Base-by-base conservation (phyloP, 75 land plant genomes). In the Pinus taeda region DNA sequence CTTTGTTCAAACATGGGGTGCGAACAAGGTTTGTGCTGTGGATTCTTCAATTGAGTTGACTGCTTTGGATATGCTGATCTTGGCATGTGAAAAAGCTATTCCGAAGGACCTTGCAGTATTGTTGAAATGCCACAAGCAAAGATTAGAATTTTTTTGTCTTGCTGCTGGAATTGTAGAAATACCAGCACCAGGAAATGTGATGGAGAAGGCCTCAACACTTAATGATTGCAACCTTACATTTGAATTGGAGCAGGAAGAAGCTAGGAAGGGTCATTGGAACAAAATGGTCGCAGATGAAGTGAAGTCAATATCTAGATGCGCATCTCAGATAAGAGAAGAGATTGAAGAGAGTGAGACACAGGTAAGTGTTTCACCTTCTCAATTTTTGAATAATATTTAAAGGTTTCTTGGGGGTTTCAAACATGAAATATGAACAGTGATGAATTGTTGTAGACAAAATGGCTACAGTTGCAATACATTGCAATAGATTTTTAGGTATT, bases 271-370 rank as follows among this genome's bases (percentile, higher is more conserved):
- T 58, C 78, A 80, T 59, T 87, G 80, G 87, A 71, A 65, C 59
- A 64, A 80, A 21, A 60, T 83, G 70, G 86, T 97, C 37, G 82
- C 84, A 14, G 83, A 87, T 76, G 99, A 94, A 84, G 86, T 97
- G 49, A 89, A 88, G 71, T 84, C 82, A 55, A 79, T 97, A 62
- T 85, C 89, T 18, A 81, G 75, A 73, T 88, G 86, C 79, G 86
- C 86, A 67, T 79, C 88, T 15, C 81, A 22, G 59, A 63, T 95
- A 65, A 90, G 79, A 80, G 86, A 83, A 67, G 73, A 75, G 61
- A 66, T 84, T 59, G 93, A 88, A 65, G 88, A 83, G 62, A 77
- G 42, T 79, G 86, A 63, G 55, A 64, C 79, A 71, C 71, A 74
- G 39, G 95, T 93, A 84, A 86, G 88, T 82, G 60, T 13, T 39